Base-by-base conservation (phyloP, 768 basidiomycete species). In the Boletus barrowsii region DNA sequence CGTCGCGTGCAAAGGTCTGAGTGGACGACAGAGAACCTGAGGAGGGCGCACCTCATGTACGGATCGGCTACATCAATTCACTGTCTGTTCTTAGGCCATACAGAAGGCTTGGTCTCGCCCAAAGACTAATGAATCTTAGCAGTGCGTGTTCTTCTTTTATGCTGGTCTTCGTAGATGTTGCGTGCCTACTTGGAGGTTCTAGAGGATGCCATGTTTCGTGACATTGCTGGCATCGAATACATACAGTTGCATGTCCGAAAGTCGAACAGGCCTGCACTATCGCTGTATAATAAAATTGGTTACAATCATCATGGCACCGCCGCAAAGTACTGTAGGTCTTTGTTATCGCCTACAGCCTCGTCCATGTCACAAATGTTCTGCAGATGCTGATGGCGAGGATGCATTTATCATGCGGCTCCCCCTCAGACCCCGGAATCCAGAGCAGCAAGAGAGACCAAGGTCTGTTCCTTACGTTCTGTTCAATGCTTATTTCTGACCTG, bases 41-140 rank as follows among this genome's bases (percentile, higher is more conserved):
- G 14, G 69, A 66, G 5, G 18, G 40, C 3, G 44, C 50, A 24
- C 43, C 54, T n/a, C 32, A 45, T 15, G 43, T 14, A 0, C 54
- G 37, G n/a, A 51, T 71, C 2, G 68, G 69, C 17, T 49, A 68
- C 42, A 53, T 70, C 54, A 68, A 70, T 44, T 72, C 70, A 11
- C 42, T 70, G 20, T 57, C 66, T 20, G 58, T 70, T 20, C 64
- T 66, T 29, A 54, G 64, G 26, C 59, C 66, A 15, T 72, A 70
- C 18, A 54, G 68, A 53, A 64, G 68, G 50, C 62, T 62, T 18
- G 68, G 68, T 18, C 43, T 70, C 8, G 70, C 58, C 15, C 64
- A 62, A 44, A 59, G 47, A 46, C 32, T 70, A 24, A 72, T 70
- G 68, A 46, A 60, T 39, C 26, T 58, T 13, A 59, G 55, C n/a